phyloP scores from a whole-genome alignment of 371 early-diverging fungal species.

The Zychaea mexicana region DNA sequence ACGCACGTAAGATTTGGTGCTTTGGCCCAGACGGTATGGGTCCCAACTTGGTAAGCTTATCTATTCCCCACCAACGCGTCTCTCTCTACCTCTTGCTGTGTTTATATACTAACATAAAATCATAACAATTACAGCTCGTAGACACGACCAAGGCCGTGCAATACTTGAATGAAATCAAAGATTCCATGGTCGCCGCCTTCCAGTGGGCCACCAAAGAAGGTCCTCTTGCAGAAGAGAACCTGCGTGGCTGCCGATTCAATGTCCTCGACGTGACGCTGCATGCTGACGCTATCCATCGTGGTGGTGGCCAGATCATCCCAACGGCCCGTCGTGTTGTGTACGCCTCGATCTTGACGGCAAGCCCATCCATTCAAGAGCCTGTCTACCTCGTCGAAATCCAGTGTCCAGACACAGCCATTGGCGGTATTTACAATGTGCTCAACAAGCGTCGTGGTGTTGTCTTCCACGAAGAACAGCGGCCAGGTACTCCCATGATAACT shows the following conservation, averaged over 20 bases:
- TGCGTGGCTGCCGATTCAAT: slow-evolving; percentile 99
- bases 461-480: slow-evolving; percentile 87
- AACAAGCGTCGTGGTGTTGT: slow-evolving; percentile 96
- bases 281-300: slow-evolving; percentile 99
- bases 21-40: slow-evolving; percentile 98
- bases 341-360: slow-evolving; percentile 90
- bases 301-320: slow-evolving; percentile 97
- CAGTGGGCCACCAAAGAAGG: slow-evolving; percentile 97
- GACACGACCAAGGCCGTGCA: slow-evolving; percentile 98
- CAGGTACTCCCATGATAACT: slow-evolving; percentile 89
- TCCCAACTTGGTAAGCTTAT: slow-evolving; percentile 73
- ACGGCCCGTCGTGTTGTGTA: slow-evolving; percentile 94
- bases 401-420: slow-evolving; percentile 93
- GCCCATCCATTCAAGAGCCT: slow-evolving; percentile 98
- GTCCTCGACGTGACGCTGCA: slow-evolving; percentile 97
- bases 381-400: slow-evolving; percentile 98
- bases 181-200: slow-evolving; percentile 95
- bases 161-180: slow-evolving; percentile 99
- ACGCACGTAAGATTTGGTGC: slow-evolving; percentile 99
- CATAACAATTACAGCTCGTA: slow-evolving; percentile 43
- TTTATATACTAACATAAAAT: background rate
- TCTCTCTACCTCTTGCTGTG: background rate
- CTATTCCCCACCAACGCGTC: background rate
- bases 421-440: slow-evolving; percentile 95
- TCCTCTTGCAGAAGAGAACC: slow-evolving; percentile 91